Percentiles rank a stretch among this genome's conserved stretches.
Evolutionary conservation across 169 alveolate genomes (phyloP).

Genomic region (Perkinsus olseni): DNA sequence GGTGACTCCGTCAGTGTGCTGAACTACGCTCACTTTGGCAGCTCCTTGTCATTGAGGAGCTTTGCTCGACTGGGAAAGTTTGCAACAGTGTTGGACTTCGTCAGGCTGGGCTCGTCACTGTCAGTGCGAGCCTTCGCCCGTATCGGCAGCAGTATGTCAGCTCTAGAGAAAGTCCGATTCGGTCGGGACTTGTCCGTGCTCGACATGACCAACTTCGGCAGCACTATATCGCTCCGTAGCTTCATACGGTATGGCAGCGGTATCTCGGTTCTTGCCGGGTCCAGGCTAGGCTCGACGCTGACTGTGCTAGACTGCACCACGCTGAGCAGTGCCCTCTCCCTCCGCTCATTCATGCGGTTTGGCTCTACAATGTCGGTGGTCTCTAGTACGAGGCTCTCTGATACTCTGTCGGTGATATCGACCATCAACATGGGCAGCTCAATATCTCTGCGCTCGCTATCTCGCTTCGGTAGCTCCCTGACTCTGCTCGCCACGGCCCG

Average conservation of each 20-base stretch:
- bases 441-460: neutral
- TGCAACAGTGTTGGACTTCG: neutral
- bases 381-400: neutral
- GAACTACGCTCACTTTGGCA: neutral
- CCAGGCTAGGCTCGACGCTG: neutral
- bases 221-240: neutral
- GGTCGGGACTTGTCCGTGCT: neutral
- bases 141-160: neutral
- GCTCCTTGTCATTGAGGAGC: neutral
- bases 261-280: neutral
- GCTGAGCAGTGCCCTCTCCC: neutral
- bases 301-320: neutral
- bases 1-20: neutral
- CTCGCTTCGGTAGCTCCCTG: neutral
- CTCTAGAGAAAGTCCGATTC: neutral
- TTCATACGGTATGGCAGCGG: neutral
- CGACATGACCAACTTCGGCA: neutral
- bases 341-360: neutral
- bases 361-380: neutral
- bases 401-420: neutral
- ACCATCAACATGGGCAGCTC: neutral
- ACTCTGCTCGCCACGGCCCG: neutral
- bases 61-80: neutral
- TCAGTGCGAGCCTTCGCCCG: neutral
- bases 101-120: neutral